Conservation (phyloP, 2,329 filamentous ascomycete species). For the Pseudohalonectria lignicola region DNA sequence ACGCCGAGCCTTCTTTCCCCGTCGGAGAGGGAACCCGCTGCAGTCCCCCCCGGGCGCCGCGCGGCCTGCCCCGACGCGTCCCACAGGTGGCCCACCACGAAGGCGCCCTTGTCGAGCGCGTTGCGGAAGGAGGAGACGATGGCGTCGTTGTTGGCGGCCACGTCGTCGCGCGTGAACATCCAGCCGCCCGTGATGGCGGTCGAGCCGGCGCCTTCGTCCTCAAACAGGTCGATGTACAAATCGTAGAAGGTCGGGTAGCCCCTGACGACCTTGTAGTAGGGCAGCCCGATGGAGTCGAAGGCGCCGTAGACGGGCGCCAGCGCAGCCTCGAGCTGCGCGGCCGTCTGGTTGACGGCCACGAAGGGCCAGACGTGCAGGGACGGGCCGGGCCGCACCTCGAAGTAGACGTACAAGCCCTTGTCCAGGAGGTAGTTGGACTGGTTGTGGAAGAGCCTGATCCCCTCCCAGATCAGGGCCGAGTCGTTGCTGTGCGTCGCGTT, state of each 20-base stretch:
- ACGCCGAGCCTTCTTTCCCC: constrained; percentile 10
- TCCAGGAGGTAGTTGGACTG: constrained; percentile 27
- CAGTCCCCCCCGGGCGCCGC: not conserved
- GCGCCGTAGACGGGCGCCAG: constrained; percentile 23
- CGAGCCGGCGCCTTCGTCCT: constrained; percentile 19
- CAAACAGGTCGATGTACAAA: constrained; percentile 25
- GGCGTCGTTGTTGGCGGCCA: constrained; percentile 19
- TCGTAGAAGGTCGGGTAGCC: constrained; percentile 21
- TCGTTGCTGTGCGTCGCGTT: constrained; percentile 22
- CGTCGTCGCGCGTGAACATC: constrained; percentile 23
- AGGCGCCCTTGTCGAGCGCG: constrained; percentile 16
- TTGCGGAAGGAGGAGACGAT: constrained; percentile 24
- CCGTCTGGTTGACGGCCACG: constrained; percentile 23
- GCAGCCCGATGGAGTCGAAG: constrained; percentile 15
- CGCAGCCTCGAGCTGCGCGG: constrained; percentile 19
- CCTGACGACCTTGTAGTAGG: constrained; percentile 15
- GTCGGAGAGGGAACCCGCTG: constrained; percentile 1
- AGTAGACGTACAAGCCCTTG: constrained; percentile 29
- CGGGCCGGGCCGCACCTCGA: constrained; percentile 23
- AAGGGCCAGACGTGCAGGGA: constrained; percentile 27
- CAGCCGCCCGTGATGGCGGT: constrained; percentile 25
- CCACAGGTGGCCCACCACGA: constrained; percentile 26
- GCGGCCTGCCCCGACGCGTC: constrained; percentile 20
- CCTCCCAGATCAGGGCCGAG: constrained; percentile 32
- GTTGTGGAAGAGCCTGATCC: constrained; percentile 34